Percentiles rank a stretch among this genome's conserved stretches.
These are phyloP conservation scores for Inosperma sp. DNA, from an alignment of 768 basidiomycete genomes.

Conservation along the genomic window DNA sequence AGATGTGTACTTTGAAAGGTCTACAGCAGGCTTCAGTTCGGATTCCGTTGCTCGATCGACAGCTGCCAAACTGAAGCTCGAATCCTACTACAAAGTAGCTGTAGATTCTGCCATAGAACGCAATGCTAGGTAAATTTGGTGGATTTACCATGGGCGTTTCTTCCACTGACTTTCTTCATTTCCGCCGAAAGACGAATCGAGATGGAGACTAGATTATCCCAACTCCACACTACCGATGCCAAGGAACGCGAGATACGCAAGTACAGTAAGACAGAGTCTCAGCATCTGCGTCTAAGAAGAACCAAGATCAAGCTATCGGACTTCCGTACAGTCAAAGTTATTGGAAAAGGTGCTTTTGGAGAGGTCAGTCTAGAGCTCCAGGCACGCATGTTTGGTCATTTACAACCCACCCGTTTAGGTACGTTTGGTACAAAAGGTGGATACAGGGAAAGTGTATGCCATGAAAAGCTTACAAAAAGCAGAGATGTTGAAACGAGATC, in stretches of 20 bases:
- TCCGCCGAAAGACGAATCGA: constrained; percentile 66
- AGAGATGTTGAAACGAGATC: constrained; percentile 99
- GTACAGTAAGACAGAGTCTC: constrained; percentile 81
- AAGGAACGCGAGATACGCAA: constrained; percentile 87
- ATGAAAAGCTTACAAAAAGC: constrained; percentile 99
- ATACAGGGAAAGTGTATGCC: constrained; percentile 97
- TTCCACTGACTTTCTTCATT: neutral
- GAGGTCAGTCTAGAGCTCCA: constrained; percentile 53
- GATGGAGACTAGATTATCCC: constrained; percentile 78
- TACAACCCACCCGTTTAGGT: constrained; percentile 46
- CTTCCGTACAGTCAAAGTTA: constrained; percentile 96
- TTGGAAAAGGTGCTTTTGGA: constrained; percentile 98
- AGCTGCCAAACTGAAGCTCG: constrained; percentile 93
- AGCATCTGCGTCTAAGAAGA: constrained; percentile 85
- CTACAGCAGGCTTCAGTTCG: constrained; percentile 74
- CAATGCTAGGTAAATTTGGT: constrained; percentile 70
- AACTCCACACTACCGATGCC: constrained; percentile 69
- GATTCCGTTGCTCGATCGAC: constrained; percentile 87
- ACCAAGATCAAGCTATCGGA: constrained; percentile 92
- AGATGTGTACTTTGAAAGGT: constrained; percentile 96
- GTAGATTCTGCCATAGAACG: constrained; percentile 96
- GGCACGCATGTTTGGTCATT: constrained; percentile 12
- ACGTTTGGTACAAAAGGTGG: constrained; percentile 91
- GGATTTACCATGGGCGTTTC: neutral
- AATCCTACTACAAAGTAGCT: constrained; percentile 97